These are phyloP conservation scores for Fusarium armeniacum DNA, from an alignment of 2,329 filamentous ascomycete genomes.

Conservation along the genomic window DNA sequence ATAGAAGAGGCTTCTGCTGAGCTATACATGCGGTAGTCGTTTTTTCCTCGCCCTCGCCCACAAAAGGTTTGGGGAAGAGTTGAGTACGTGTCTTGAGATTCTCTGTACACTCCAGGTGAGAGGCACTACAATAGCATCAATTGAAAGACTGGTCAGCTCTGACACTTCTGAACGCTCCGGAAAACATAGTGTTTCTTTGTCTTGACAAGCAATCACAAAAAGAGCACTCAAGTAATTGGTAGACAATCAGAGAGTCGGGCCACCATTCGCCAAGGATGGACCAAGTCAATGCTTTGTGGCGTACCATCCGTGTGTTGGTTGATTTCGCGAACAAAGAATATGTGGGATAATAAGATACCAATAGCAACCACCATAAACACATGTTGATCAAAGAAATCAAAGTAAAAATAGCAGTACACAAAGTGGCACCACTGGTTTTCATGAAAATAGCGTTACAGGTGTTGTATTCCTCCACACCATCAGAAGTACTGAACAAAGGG, in stretches of 20 bases:
- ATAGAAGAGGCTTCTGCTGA: no score
- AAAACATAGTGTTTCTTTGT: neutral
- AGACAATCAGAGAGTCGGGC: neutral
- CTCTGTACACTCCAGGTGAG: no score
- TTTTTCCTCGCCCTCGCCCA: no score
- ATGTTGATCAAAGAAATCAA: neutral
- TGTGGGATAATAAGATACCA: neutral
- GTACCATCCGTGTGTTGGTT: neutral
- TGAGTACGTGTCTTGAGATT: no score
- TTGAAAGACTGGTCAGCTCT: neutral
- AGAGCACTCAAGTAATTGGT: neutral
- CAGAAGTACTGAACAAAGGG: neutral
- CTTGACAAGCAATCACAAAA: neutral
- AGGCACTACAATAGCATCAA: neutral
- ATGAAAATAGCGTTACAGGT: neutral
- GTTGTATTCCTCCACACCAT: neutral
- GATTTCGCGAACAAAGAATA: neutral
- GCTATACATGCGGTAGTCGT: no score
- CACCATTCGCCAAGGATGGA: neutral
- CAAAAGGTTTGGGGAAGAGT: no score
- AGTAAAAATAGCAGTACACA: neutral
- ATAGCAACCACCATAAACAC: neutral
- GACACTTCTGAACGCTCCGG: neutral
- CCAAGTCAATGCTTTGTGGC: neutral
- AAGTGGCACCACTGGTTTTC: neutral